Base-by-base conservation (phyloP, 495 filamentous ascomycete species). In the Aspergillus incahuasiensis region DNA sequence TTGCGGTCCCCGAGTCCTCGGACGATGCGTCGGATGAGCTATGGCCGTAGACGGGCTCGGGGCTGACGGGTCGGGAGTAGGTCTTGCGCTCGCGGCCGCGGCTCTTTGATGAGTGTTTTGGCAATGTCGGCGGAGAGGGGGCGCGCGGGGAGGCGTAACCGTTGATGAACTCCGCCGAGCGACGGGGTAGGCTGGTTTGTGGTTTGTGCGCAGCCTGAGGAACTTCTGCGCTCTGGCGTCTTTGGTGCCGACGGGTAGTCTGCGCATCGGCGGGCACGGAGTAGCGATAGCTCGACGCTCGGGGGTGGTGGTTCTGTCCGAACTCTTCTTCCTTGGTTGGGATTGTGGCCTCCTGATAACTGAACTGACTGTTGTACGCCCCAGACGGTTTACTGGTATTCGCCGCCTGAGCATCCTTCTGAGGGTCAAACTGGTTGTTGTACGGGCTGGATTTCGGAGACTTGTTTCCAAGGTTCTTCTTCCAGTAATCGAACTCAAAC, bases 401-500 rank as follows among this genome's bases (percentile, higher is more conserved):
- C 5, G 15, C 5, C 38, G 38, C 12, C n/a, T 13, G 15, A 3
- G 38, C n/a, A 13, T 40, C 67, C 40, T 71, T 71, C n/a, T 69
- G 62, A 40, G 13, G 4, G 8, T 54, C 65, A 39, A 69, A 69
- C 40, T 67, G 60, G 40, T 61, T 62, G n/a, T 71, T 63, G 56
- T 69, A 72, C 6, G 63, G 57, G 13, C 60, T 63, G 49, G 70
- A 73, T 19, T 67, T 68, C 1, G 74, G 65, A 1, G 71, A 71
- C 13, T 60, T 51, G 6, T 58, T 70, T 13, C 68, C 56, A 1
- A 63, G 51, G 43, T 71, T 66, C 52, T 66, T 66, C 53, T 71
- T 71, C 58, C 65, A 59, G 49, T 70, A 76, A 59, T 77, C 75
- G 19, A 73, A 57, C 50, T 76, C 71, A 6, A 79, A 65, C 41